Evolutionary conservation across 805 yeast genomes (phyloP), one percentile per base, ranked within the genome.

Genomic region (Kodamaea kaohsiungensis): DNA sequence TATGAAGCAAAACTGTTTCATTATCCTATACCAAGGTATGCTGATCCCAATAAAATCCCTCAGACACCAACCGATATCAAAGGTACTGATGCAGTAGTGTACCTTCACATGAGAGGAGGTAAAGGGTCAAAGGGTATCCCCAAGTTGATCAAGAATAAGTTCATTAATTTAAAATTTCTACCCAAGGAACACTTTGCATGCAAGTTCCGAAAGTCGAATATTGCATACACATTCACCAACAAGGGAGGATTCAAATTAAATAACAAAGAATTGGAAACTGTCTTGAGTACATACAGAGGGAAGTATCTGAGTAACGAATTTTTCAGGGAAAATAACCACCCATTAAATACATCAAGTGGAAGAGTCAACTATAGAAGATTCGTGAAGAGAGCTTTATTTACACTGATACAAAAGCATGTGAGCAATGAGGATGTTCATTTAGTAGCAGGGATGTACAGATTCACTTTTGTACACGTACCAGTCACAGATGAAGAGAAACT

Each of bases 191-290:
- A 73, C 58, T 58, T 58, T 45, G 45, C 71, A 5, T 58, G 69
- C 12, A n/a, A 48, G 43, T 63, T 61, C 43, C 63, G 79, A 40
- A 75, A 75, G 56, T 73, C 79, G 9, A 72, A 68, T 50, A 60
- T 76, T 37, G 74, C 79, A 10, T 67, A 69, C 50, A 67, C 69
- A 2, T 69, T 70, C 58, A 64, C 70, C 43, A 67, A 71, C 52
- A 57, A 50, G n/a, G 65, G 67, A 2, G 64, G 71, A 2, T 64
- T 53, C 40, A 59, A 60, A 7, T 56, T 73, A 30, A 75, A 75
- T 53, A 64, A 66, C 55, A 17, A 54, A 1, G 38, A 16, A 1
- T 62, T 74, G 15, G 70, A 62, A 38, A 56, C 55, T 2, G 53
- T 50, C 10, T 51, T 71, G 27, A 51, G 45, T 17, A 37, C 45